Evolutionary conservation across 345 rosid species (phyloP).

Genomic region (Syzygium aqueum): DNA sequence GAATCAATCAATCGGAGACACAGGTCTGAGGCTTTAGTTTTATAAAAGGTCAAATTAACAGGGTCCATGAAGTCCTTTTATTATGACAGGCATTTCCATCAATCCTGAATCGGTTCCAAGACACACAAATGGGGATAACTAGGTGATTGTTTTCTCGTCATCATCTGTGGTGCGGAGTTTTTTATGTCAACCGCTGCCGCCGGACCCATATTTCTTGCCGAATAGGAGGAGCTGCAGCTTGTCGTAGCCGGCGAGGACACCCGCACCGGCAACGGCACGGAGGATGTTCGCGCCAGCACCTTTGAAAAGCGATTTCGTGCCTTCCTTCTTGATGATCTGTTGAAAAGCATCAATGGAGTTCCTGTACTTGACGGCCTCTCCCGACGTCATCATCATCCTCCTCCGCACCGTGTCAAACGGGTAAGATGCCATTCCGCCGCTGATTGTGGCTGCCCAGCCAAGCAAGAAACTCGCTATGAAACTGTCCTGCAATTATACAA

Average conservation of each 20-base stretch:
- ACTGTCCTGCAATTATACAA: slow-evolving; percentile 44
- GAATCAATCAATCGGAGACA: not conserved
- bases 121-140: not conserved
- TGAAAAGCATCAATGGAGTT: slow-evolving; percentile 62
- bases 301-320: slow-evolving; percentile 71
- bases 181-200: slow-evolving; percentile 24
- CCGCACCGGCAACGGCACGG: slow-evolving; percentile 94
- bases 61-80: not conserved
- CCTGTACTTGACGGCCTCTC: slow-evolving; percentile 86
- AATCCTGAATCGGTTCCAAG: not conserved
- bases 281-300: slow-evolving; percentile 92
- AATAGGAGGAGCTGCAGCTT: slow-evolving; percentile 71
- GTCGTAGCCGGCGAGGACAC: slow-evolving; percentile 85
- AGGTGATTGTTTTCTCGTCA: not conserved
- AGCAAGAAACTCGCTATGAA: slow-evolving; percentile 75
- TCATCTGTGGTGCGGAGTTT: not conserved
- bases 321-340: slow-evolving; percentile 71
- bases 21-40: not conserved
- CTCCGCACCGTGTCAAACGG: slow-evolving; percentile 84
- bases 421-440: slow-evolving; percentile 76
- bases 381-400: slow-evolving; percentile 98
- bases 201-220: slow-evolving; percentile 80
- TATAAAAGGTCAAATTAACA: not conserved
- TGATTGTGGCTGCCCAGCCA: slow-evolving; percentile 78
- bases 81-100: not conserved